Percentiles rank a stretch among this genome's conserved stretches.
Evolutionary conservation across 2,329 filamentous ascomycete genomes (phyloP).

Genomic region (Fusarium albosuccineum): DNA sequence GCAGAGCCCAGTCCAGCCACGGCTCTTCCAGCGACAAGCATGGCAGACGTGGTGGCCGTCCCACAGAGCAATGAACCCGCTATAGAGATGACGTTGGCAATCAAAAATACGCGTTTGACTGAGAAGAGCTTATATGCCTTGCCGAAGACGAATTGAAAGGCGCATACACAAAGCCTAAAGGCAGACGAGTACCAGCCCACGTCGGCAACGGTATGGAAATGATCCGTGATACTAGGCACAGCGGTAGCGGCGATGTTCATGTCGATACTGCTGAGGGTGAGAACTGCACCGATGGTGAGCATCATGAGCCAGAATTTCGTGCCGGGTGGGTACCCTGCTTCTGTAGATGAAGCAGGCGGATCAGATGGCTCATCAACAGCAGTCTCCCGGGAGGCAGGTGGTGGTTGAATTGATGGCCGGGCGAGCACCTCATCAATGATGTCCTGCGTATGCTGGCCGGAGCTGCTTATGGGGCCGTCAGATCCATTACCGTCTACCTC

Average conservation of each 20-base stretch:
- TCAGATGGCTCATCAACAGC: fast-evolving
- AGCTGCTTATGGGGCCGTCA: background rate
- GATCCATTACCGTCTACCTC: background rate
- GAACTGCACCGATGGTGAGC: constrained; percentile 2
- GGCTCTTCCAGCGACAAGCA: constrained; percentile 62
- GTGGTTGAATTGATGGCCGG: too few relatives aligned
- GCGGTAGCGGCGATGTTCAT: constrained; percentile 44
- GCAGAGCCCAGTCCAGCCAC: constrained; percentile 59
- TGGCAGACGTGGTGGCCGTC: constrained; percentile 53
- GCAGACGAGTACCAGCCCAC: constrained; percentile 44
- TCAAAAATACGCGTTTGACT: constrained; percentile 51
- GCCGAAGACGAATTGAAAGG: constrained; percentile 50
- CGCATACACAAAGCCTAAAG: constrained; percentile 55
- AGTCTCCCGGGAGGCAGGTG: too few relatives aligned
- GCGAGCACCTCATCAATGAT: too few relatives aligned
- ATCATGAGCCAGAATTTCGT: constrained; percentile 19
- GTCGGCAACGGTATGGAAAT: constrained; percentile 43
- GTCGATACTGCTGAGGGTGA: constrained; percentile 36
- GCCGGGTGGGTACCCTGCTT: background rate
- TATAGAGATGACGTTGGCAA: constrained; percentile 57
- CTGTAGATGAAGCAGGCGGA: fast-evolving
- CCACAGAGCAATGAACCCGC: constrained; percentile 60
- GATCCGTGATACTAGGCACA: constrained; percentile 45
- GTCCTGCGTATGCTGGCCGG: background rate
- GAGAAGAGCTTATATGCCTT: constrained; percentile 31